Conservation (phyloP, 2,329 filamentous ascomycete species). For the Cytospora piceicola region DNA sequence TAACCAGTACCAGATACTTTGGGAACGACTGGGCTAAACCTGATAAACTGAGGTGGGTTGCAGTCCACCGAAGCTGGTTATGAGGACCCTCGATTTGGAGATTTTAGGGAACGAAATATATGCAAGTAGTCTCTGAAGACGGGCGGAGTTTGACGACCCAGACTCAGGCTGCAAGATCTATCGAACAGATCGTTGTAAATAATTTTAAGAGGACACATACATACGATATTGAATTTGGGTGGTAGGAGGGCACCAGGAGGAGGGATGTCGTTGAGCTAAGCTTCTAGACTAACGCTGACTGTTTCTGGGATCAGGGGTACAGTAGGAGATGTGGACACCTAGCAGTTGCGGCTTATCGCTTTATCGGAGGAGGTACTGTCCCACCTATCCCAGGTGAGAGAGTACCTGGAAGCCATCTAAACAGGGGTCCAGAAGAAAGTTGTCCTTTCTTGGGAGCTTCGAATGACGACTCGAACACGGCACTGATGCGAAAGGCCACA, state of each 20-base stretch:
- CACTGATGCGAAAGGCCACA: slow-evolving; percentile 26
- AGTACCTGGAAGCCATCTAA: neutral
- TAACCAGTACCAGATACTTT: no score
- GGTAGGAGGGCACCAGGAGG: neutral
- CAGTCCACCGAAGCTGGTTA: no score
- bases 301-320: slow-evolving; percentile 17
- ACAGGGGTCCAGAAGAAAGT: slow-evolving; percentile 28
- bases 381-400: neutral
- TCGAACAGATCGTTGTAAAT: no score
- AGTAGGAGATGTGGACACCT: slow-evolving; percentile 28
- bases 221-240: neutral
- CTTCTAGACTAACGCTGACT: slow-evolving; percentile 10
- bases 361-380: slow-evolving; percentile 16
- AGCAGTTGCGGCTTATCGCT: slow-evolving; percentile 9
- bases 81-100: no score
- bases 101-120: no score
- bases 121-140: no score
- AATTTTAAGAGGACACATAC: no score
- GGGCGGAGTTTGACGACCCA: no score
- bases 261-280: slow-evolving; percentile 15
- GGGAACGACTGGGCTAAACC: no score
- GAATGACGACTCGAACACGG: slow-evolving; percentile 11
- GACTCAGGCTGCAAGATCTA: no score
- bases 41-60: no score
- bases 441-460: slow-evolving; percentile 28